A percentile compares a stretch with the other conserved stretches of the same genome.
Evolutionary conservation across 1,139 yeast genomes (phyloP).

Genomic region (Blastobotrys petasosporus): DNA sequence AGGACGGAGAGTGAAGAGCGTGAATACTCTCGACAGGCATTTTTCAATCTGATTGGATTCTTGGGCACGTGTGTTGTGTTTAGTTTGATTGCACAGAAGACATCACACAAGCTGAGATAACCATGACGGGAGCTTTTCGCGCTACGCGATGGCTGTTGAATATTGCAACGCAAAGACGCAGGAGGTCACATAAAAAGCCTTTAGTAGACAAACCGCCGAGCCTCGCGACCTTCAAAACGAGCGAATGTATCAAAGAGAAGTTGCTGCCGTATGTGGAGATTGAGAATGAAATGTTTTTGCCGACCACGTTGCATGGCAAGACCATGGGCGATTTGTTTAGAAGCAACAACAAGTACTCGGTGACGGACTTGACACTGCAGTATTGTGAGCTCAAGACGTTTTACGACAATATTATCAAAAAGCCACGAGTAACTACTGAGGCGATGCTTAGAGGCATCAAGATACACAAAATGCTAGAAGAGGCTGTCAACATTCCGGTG

Average conservation of each 20-base stretch:
- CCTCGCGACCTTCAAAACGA: too few relatives aligned
- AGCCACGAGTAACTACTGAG: slow-evolving; percentile 10
- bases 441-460: slow-evolving; percentile 27
- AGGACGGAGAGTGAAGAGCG: slow-evolving; percentile 84
- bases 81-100: slow-evolving; percentile 70
- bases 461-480: slow-evolving; percentile 28
- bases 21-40: slow-evolving; percentile 68
- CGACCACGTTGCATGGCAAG: not conserved
- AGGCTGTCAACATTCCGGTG: slow-evolving; percentile 12
- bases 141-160: too few relatives aligned
- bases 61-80: slow-evolving; percentile 75
- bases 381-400: slow-evolving; percentile 27
- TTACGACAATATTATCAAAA: slow-evolving; percentile 17
- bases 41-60: slow-evolving; percentile 75
- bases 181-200: too few relatives aligned
- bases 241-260: too few relatives aligned
- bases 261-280: not conserved
- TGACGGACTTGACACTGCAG: slow-evolving; percentile 27
- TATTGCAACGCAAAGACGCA: too few relatives aligned
- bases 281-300: slow-evolving; percentile 8
- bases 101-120: slow-evolving; percentile 18
- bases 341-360: slow-evolving; percentile 18
- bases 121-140: not conserved
- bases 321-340: slow-evolving; percentile 5
- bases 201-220: too few relatives aligned